phyloP scores from a whole-genome alignment of 139 green algal genomes.

The Micromonas pusilla region DNA sequence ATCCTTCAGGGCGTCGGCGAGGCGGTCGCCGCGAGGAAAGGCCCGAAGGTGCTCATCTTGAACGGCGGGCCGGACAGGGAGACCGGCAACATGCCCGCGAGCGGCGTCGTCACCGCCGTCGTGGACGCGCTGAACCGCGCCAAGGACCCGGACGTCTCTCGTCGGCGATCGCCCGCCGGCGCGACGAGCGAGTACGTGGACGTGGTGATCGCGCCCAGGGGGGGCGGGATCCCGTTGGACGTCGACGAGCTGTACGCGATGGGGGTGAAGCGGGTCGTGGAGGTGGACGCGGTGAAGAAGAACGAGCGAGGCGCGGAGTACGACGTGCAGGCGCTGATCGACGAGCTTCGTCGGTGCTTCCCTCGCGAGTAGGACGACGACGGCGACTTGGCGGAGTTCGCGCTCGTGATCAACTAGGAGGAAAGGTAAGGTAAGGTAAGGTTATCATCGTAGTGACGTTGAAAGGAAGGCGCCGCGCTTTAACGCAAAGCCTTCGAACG shows the following conservation, averaged over 20 bases:
- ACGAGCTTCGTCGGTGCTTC: not conserved
- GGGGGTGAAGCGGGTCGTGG: not conserved
- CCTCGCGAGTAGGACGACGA: not conserved
- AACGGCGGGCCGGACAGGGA: constrained; percentile 92
- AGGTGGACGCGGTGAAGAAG: not conserved
- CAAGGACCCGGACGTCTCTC: not conserved
- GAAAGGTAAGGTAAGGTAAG: no score
- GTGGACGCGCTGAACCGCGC: constrained; percentile 41
- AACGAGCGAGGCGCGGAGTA: not conserved
- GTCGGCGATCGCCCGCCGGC: not conserved
- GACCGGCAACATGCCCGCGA: constrained; percentile 75
- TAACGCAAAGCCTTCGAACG: no score
- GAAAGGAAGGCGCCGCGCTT: no score
- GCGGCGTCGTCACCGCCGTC: constrained; percentile 66
- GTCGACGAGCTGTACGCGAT: not conserved
- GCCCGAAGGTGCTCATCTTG: constrained; percentile 72
- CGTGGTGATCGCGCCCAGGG: not conserved
- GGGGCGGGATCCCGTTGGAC: not conserved
- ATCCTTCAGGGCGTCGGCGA: constrained; percentile 73
- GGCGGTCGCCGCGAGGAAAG: constrained; percentile 47
- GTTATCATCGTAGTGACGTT: no score
- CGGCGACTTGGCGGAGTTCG: not conserved
- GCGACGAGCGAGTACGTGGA: constrained; percentile 19
- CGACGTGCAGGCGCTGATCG: not conserved
- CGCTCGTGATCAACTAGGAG: no score